These are phyloP conservation scores for Citrus medica DNA, from an alignment of 345 rosid species.

Conservation along the genomic window DNA sequence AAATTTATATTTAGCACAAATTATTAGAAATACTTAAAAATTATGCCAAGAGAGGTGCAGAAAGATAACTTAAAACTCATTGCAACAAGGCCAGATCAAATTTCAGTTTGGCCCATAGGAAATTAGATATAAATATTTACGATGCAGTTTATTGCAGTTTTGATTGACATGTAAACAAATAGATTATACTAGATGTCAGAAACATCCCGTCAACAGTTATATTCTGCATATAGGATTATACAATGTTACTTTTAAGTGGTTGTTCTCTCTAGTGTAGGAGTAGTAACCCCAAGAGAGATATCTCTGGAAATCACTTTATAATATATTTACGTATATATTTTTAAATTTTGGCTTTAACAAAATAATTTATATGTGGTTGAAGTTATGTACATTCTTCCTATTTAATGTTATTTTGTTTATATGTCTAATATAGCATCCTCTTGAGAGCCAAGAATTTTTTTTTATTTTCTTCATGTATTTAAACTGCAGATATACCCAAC, in stretches of 20 bases:
- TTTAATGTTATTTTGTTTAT: not conserved
- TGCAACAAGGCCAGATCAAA: not conserved
- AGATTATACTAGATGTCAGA: not conserved
- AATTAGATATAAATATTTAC: not conserved
- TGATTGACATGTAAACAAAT: not conserved
- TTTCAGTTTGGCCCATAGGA: not conserved
- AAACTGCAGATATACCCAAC: conserved; percentile 75
- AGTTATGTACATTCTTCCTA: not conserved
- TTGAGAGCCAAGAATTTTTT: not conserved
- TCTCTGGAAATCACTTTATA: not conserved
- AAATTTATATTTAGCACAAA: not conserved
- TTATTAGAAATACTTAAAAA: not conserved
- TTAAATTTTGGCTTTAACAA: too few relatives aligned
- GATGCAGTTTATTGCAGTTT: not conserved
- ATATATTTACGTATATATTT: too few relatives aligned
- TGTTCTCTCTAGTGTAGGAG: not conserved
- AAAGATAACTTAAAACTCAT: not conserved
- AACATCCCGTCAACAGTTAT: not conserved
- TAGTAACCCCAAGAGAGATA: not conserved
- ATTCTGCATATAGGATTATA: not conserved
- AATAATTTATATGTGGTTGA: not conserved
- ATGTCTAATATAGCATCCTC: not conserved
- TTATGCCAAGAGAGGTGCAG: not conserved
- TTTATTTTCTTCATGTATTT: not conserved
- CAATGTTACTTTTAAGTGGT: not conserved